A percentile compares a stretch with the other conserved stretches of the same genome.
These are phyloP conservation scores for Picea glauca DNA, from an alignment of 75 land plant species.

Conservation along the genomic window DNA sequence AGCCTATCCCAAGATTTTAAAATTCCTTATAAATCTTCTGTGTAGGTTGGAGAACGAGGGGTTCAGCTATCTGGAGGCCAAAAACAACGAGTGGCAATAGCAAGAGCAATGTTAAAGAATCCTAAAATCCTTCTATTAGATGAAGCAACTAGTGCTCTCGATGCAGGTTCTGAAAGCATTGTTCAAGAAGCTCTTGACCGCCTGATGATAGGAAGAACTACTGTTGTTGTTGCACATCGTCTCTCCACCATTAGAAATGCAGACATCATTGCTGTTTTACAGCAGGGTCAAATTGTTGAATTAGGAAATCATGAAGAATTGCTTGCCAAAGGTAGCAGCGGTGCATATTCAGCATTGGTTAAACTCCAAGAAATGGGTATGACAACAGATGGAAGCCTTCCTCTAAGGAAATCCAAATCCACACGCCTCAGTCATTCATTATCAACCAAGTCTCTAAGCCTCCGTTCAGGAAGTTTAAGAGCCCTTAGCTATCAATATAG, in stretches of 20 bases:
- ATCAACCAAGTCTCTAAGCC: slow-evolving; percentile 60
- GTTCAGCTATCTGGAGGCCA: slow-evolving; percentile 98
- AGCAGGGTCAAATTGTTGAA: slow-evolving; percentile 87
- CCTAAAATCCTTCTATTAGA: slow-evolving; percentile 91
- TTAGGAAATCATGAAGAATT: slow-evolving; percentile 88
- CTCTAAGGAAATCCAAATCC: slow-evolving; percentile 48
- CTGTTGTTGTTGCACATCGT: slow-evolving; percentile 93
- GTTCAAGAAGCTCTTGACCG: slow-evolving; percentile 96
- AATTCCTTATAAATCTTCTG: background rate
- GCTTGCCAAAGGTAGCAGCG: slow-evolving; percentile 52
- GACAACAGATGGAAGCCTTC: slow-evolving; percentile 46
- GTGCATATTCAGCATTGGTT: slow-evolving; percentile 79
- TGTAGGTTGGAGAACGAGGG: slow-evolving; percentile 92
- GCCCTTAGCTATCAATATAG: slow-evolving; percentile 61
- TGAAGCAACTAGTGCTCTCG: slow-evolving; percentile 98
- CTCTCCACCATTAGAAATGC: slow-evolving; percentile 92
- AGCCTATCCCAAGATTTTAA: background rate
- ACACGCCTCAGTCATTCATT: slow-evolving; percentile 61
- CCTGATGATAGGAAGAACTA: slow-evolving; percentile 94
- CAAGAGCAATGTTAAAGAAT: slow-evolving; percentile 93
- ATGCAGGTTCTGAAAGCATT: slow-evolving; percentile 87
- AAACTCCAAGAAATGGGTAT: slow-evolving; percentile 88
- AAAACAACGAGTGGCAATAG: slow-evolving; percentile 94
- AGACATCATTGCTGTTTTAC: slow-evolving; percentile 80
- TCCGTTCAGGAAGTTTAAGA: slow-evolving; percentile 56